These are phyloP conservation scores for Thoreauomyces humboldtii DNA, from an alignment of 192 early-diverging fungal species.

Conservation along the genomic window DNA sequence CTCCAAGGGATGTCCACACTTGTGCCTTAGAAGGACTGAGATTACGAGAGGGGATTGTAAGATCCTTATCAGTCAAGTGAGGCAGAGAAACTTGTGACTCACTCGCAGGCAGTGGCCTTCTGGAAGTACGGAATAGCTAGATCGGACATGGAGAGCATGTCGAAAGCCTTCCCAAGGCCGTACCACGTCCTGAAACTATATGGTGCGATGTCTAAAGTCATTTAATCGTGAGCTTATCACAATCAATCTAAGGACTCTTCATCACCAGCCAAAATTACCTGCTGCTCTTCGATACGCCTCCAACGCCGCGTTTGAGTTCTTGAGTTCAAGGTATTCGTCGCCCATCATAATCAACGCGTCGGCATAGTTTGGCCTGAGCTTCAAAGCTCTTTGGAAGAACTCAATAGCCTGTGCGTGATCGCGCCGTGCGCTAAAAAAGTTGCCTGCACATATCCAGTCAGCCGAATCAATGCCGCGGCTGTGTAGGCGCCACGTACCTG, in stretches of 20 bases:
- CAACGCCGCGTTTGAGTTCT: conserved; percentile 83
- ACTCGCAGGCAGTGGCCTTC: conserved; percentile 64
- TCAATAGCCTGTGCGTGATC: conserved; percentile 84
- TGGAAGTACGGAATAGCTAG: conserved; percentile 83
- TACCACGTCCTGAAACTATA: conserved; percentile 90
- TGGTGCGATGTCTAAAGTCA: conserved; percentile 67
- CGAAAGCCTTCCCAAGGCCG: conserved; percentile 86
- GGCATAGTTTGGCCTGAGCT: conserved; percentile 73
- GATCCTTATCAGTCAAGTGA: no score
- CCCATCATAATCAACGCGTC: conserved; percentile 92
- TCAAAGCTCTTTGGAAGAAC: conserved; percentile 80
- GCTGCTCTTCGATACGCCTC: conserved; percentile 85
- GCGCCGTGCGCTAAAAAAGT: conserved; percentile 81
- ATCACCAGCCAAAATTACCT: conserved; percentile 41
- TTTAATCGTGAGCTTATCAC: no score
- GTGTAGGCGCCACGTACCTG: conserved; percentile 10
- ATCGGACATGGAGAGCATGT: conserved; percentile 76
- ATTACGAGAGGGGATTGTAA: not conserved
- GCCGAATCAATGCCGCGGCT: not conserved
- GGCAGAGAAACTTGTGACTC: no score
- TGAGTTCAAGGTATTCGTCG: conserved; percentile 91
- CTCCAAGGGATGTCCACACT: conserved; percentile 80
- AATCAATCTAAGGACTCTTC: no score
- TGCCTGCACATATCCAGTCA: conserved; percentile 48
- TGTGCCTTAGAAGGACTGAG: conserved; percentile 76